A percentile compares a stretch with the other conserved stretches of the same genome.
Conservation (phyloP, 768 basidiomycete genomes). For the Dendrothele bispora region DNA sequence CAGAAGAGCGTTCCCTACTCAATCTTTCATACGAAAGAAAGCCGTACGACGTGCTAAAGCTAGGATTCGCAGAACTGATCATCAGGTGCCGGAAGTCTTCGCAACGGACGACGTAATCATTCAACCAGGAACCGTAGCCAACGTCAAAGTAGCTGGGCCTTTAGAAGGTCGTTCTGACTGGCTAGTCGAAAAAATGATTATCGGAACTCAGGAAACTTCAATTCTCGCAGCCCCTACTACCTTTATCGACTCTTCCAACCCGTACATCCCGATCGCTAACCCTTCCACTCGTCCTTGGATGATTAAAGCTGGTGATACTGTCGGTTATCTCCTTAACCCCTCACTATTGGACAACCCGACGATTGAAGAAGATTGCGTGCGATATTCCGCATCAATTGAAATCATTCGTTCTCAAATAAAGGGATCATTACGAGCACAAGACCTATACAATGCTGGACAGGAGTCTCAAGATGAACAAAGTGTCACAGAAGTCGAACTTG, state of each 20-base stretch:
- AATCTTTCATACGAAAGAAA: not conserved
- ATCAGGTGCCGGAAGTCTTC: not conserved
- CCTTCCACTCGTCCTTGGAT: conserved; percentile 6
- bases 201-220: conserved; percentile 6
- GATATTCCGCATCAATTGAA: conserved; percentile 2
- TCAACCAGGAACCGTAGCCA: not conserved
- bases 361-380: not conserved
- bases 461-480: no score
- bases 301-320: conserved; percentile 12
- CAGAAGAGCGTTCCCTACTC: not conserved
- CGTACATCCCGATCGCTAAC: conserved; percentile 16
- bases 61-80: not conserved
- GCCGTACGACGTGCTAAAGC: not conserved
- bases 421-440: not conserved
- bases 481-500: no score
- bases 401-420: conserved; percentile 2
- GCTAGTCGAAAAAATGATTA: conserved; percentile 16
- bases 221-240: conserved; percentile 15
- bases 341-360: conserved; percentile 4
- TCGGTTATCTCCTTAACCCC: conserved; percentile 11
- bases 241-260: conserved; percentile 7
- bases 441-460: not conserved
- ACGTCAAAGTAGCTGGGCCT: conserved; percentile 2
- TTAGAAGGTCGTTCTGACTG: conserved; percentile 10
- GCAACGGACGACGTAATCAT: conserved; percentile 5